Conservation (phyloP, 1,284 basidiomycete species). For the Tranzscheliella williamsii region DNA sequence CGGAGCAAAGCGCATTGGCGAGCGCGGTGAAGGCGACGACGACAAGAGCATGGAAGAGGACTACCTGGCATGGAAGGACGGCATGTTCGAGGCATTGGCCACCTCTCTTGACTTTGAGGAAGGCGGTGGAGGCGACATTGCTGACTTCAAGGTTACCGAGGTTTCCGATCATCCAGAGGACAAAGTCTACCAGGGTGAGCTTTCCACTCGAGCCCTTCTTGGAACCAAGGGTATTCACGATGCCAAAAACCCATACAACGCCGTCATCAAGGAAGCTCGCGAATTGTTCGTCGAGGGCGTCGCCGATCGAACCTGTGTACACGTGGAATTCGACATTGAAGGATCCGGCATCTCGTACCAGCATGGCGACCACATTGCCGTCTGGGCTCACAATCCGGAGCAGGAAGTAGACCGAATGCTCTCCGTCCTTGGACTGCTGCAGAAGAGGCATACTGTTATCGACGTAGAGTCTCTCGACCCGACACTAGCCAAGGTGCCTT, state of each 20-base stretch:
- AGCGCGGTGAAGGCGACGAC: conserved; percentile 93
- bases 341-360: conserved; percentile 97
- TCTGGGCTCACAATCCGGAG: conserved; percentile 95
- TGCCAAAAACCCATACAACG: conserved; percentile 92
- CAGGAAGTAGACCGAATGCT: conserved; percentile 87
- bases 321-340: conserved; percentile 91
- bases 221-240: conserved; percentile 87
- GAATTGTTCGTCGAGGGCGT: conserved; percentile 77
- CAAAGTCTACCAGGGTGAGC: conserved; percentile 59
- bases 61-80: conserved; percentile 99
- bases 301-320: conserved; percentile 87
- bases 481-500: conserved; percentile 95
- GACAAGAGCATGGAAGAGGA: conserved; percentile 99
- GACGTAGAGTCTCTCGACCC: conserved; percentile 91
- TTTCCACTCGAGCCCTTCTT: conserved; percentile 73
- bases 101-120: conserved; percentile 84
- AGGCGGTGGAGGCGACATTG: conserved; percentile 90
- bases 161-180: conserved; percentile 63
- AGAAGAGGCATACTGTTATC: conserved; percentile 74
- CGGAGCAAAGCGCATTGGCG: conserved; percentile 84
- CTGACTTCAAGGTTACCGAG: conserved; percentile 91
- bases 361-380: conserved; percentile 94
- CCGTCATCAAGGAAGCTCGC: conserved; percentile 75
- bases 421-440: conserved; percentile 77
- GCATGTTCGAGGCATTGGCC: conserved; percentile 89